Base-by-base conservation (phyloP, 352 stramenopile species). In the Phytopythium ostracodes region DNA sequence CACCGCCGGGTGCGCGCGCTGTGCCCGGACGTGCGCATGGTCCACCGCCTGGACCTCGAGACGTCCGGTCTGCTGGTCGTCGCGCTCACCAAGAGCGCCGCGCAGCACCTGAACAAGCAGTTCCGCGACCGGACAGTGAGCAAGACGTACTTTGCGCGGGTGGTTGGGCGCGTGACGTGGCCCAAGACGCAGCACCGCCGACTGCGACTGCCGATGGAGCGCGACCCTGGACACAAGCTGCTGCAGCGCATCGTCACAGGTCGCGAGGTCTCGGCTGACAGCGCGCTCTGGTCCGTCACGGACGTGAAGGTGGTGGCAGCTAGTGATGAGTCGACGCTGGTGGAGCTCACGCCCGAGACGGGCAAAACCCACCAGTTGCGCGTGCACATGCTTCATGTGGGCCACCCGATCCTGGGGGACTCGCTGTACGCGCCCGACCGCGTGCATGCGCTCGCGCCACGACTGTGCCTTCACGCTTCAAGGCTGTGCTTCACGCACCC, bases 311-410 rank as follows among this genome's bases (percentile, higher is more conserved):
- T 72, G 27, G 46, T 56, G 27, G 53, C 56, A 15, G 22, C 54
- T 24, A 51, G 59, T 0, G 18, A 33, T 24, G 61, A 67, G 7
- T 78, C 63, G 24, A 83, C 80, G 8, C 64, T 87, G 15, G 62
- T 96, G 61, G 59, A 87, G 49, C 80, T 96, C 35, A 81, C 71
- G 52, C 85, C 88, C 2, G 56, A 92, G 38, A 95, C 86, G 0
- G 85, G 86, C 43, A 86, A 96, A 71, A 97, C 91, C n/a, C 95
- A 98, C 77, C 95, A 98, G 75, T 75, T 98, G 29, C 93, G 96
- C 72, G 88, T 98, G 51, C 95, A 98, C 68, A 91, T 97, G 81
- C 77, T 92, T 33, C 76, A 91, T 22, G 68, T 98, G 50, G 93
- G 91, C 12, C 89, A 98, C 65, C 89, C 94, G 14, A 98, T 98